Base-by-base conservation (phyloP, 108 stramenopile species). In the Nitzschia palea region DNA sequence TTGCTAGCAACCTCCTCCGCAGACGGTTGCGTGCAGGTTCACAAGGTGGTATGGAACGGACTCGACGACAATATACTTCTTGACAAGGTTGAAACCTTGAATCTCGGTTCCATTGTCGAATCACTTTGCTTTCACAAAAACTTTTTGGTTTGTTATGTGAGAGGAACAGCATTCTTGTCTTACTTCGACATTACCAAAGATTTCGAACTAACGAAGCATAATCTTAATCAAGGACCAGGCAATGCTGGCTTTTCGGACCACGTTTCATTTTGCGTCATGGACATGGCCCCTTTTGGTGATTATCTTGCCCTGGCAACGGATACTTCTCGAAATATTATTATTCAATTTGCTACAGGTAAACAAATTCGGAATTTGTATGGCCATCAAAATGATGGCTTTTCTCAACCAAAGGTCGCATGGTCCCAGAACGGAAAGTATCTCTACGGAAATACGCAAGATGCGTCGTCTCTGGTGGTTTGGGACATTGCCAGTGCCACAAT, bases 281-380 rank as follows among this genome's bases (percentile, higher is more conserved):
- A 87, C 29, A 70, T 94, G 43, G 84, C 79, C 25, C 84, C 86
- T 25, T 65, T 77, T 30, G 68, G 78, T 26, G 76, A 71, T 27
- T 94, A 89, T 67, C 33, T 94, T 32, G 89, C 89, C 14, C 54
- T 78, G 10, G 93, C 93, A 22, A 94, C 93, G 25, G 93, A 94
- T 67, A 60, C 74, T 5, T 87, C 88, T 34, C 80, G 93, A 0
- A 94, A 94, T 54, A 87, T 94, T 32, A 81, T 94, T 61, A 62
- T 94, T 64, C 81, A 94, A 22, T 59, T 74, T 18, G 68, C 56
- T 10, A 73, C 81, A 9, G 76, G 76, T 27, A 69, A 69, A 22
- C 84, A 80, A 33, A 70, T 91, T 36, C 84, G 89, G n/a, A 89
- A 91, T 71, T 43, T 94, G 34, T 90, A 89, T 57, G 88, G 92